Evolutionary conservation across 164 flowering plant genomes (phyloP).

Genomic region (Sextonia rubra): DNA sequence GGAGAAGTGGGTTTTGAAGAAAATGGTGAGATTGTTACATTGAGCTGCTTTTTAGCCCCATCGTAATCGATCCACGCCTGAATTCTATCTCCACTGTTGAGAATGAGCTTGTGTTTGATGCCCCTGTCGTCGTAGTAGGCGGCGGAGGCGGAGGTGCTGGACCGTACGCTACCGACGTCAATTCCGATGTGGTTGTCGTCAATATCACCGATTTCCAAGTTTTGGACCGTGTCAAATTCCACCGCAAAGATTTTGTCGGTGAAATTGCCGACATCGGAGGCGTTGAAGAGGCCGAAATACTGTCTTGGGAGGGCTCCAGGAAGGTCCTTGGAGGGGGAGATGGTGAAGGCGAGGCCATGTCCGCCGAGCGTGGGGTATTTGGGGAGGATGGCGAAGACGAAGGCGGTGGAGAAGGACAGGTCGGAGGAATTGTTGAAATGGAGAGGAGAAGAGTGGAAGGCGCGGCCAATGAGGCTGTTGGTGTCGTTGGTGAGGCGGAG

Average conservation of each 20-base stretch:
- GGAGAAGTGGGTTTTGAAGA: slow-evolving; percentile 29
- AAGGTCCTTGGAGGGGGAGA: slow-evolving; percentile 29
- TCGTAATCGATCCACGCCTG: slow-evolving; percentile 71
- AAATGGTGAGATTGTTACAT: slow-evolving; percentile 40
- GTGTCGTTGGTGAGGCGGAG: slow-evolving; percentile 38
- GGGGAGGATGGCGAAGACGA: slow-evolving; percentile 47
- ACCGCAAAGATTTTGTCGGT: slow-evolving; percentile 51
- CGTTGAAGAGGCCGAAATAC: slow-evolving; percentile 53
- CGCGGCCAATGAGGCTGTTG: slow-evolving; percentile 34
- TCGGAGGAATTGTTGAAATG: slow-evolving; percentile 21
- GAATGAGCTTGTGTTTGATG: slow-evolving; percentile 16
- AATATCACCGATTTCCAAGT: slow-evolving; percentile 50
- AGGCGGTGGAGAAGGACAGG: slow-evolving; percentile 48
- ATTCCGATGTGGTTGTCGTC: slow-evolving; percentile 74
- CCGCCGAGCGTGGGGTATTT: slow-evolving; percentile 45
- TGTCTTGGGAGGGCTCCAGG: slow-evolving; percentile 37
- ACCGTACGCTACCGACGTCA: slow-evolving; percentile 46
- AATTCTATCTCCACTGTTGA: slow-evolving; percentile 40
- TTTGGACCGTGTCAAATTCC: slow-evolving; percentile 63
- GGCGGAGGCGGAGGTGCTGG: slow-evolving; percentile 42
- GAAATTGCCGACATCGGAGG: slow-evolving; percentile 31
- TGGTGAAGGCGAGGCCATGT: slow-evolving; percentile 60
- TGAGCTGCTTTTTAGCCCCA: slow-evolving; percentile 21
- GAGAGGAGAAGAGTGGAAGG: slow-evolving; percentile 37
- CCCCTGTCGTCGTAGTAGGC: neutral